Evolutionary conservation across 2,329 filamentous ascomycete genomes (phyloP), one percentile per base, ranked within the genome.

Genomic region (Gnomoniopsis sp.): DNA sequence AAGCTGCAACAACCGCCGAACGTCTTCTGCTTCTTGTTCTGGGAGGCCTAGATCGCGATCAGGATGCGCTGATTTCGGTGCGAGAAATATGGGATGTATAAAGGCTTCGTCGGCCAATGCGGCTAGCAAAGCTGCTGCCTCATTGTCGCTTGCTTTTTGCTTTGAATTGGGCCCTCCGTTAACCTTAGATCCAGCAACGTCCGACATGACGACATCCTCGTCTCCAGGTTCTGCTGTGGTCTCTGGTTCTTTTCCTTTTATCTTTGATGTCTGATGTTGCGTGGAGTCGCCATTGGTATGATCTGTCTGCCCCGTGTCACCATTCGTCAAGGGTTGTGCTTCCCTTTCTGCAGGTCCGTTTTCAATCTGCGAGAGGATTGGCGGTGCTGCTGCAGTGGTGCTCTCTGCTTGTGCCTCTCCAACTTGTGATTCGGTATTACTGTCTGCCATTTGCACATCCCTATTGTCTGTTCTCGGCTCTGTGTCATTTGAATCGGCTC

Each of bases 21-120:
- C 86, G 60, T 95, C 89, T 64, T 93, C 89, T 1, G 91, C 91
- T 73, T 95, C 90, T 26, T 78, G 74, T 19, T 86, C 79, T 0
- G 90, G 89, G 2, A 96, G 81, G 1, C 88, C 88, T 43, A 90
- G 76, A 68, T 92, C 86, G 57, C 87, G 81, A 69, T 93, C 88
- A 2, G 87, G 82, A 55, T 82, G 79, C 23, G 84, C 82, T 34
- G 82, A 76, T 26, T 75, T 69, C 0, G 90, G 88, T 38, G 88
- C 83, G 47, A 86, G 72, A 72, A 91, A 96, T 67, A 91, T 84
- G 3, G 90, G 89, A 69, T 93, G 88, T 59, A 93, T 83, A 30
- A 81, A 82, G n/a, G 79, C 76, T 3, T 81, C 76, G 15, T 78
- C 75, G 30, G 55, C 36, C 8, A 61, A 53, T 19, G 57, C 63